phyloP scores from a whole-genome alignment of 306 rosid species.

The Abrus pulchellus region DNA sequence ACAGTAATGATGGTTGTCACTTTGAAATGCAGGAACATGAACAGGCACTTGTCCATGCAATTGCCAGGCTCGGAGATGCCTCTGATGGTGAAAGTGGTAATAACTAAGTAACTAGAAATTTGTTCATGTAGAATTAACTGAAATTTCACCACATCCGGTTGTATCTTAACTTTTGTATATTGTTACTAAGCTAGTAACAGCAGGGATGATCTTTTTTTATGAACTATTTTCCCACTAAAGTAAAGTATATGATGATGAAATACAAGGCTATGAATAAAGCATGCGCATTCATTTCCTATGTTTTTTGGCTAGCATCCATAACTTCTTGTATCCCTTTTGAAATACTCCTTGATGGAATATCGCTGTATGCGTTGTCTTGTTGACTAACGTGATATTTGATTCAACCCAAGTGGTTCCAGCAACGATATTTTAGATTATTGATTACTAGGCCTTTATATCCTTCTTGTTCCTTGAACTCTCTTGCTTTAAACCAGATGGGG shows the following conservation, averaged over 20 bases:
- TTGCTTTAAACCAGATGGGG: slow-evolving; percentile 76
- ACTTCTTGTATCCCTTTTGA: background rate
- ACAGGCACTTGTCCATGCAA: slow-evolving; percentile 82
- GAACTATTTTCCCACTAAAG: slow-evolving; percentile 5
- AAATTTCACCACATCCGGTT: slow-evolving; percentile 52
- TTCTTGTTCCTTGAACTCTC: slow-evolving; percentile 49
- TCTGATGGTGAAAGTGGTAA: slow-evolving; percentile 97
- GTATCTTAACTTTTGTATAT: slow-evolving; percentile 54
- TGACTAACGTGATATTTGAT: background rate
- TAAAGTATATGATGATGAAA: slow-evolving; percentile 26
- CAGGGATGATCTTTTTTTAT: slow-evolving; percentile 23
- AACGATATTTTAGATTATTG: slow-evolving; percentile 30
- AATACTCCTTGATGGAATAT: background rate
- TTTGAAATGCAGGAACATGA: slow-evolving; percentile 80
- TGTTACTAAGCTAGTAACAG: slow-evolving; percentile 43
- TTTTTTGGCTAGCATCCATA: background rate
- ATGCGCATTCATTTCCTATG: slow-evolving; percentile 3
- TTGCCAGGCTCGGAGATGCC: slow-evolving; percentile 82
- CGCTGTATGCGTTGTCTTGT: background rate
- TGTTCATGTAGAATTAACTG: slow-evolving; percentile 43
- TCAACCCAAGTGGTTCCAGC: slow-evolving; percentile 23
- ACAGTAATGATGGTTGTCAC: slow-evolving; percentile 34
- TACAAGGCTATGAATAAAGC: slow-evolving; percentile 24
- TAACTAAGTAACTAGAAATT: slow-evolving; percentile 56
- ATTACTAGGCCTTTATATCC: slow-evolving; percentile 24